phyloP scores from a whole-genome alignment of 78 protist genomes.

The Planoprotostelium fungivorum region DNA sequence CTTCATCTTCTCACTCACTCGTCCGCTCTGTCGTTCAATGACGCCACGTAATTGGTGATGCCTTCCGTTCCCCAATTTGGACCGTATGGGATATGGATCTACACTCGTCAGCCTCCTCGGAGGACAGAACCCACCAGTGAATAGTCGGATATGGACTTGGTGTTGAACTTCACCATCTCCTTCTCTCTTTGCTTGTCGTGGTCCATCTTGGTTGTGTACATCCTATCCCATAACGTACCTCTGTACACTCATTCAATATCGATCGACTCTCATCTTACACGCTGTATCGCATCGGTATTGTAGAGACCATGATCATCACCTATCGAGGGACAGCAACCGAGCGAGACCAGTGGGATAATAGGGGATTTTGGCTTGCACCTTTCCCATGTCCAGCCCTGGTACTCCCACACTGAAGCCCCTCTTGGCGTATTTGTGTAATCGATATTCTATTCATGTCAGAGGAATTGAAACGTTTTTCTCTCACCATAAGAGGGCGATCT shows the following conservation, averaged over 20 bases:
- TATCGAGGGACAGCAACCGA: background rate
- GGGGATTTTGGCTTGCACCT: background rate
- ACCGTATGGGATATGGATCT: background rate
- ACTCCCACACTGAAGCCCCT: slow-evolving; percentile 50
- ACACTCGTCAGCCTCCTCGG: background rate
- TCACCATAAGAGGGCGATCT: slow-evolving; percentile 43
- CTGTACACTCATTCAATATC: background rate
- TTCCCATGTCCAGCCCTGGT: slow-evolving; percentile 10
- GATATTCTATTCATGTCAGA: slow-evolving; percentile 3
- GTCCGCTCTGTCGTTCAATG: background rate
- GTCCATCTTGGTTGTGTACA: too few species aligned
- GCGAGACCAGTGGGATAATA: background rate
- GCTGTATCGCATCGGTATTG: background rate
- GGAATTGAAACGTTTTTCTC: background rate
- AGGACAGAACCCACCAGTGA: background rate
- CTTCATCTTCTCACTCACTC: background rate
- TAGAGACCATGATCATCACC: background rate
- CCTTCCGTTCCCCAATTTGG: background rate
- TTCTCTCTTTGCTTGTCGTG: background rate
- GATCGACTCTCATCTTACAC: background rate
- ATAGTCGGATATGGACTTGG: background rate
- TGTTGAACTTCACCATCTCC: background rate
- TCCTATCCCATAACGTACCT: too few species aligned
- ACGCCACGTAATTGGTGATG: background rate
- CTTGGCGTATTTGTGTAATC: slow-evolving; percentile 51